These are phyloP conservation scores for Pistacia vera DNA, from an alignment of 345 rosid genomes.

Conservation along the genomic window DNA sequence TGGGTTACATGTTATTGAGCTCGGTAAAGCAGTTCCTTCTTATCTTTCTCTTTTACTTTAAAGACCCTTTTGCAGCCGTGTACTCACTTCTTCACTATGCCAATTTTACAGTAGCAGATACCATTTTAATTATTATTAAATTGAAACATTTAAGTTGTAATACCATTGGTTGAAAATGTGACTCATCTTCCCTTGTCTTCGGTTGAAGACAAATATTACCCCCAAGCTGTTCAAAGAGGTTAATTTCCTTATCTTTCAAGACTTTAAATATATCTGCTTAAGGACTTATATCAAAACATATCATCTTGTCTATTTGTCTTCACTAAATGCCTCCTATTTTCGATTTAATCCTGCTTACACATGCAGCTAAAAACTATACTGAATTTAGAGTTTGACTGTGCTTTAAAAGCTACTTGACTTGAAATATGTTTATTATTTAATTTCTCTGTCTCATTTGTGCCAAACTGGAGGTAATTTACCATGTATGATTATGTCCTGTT, in stretches of 20 bases:
- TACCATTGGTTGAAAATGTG: background rate
- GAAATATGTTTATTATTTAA: too few relatives aligned
- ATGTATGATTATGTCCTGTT: background rate
- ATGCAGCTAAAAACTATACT: background rate
- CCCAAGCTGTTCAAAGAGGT: background rate
- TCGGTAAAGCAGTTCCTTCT: background rate
- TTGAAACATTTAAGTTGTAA: constrained; percentile 4
- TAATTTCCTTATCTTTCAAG: background rate
- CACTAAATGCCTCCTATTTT: too few relatives aligned
- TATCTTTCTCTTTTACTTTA: background rate
- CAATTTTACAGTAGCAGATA: background rate
- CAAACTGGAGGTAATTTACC: background rate
- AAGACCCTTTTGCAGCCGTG: background rate
- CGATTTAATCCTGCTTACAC: background rate
- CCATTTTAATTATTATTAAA: background rate
- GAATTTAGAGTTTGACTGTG: background rate
- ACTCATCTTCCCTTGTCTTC: background rate
- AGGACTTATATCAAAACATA: background rate
- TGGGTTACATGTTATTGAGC: background rate
- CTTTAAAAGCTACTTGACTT: background rate
- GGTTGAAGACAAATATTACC: background rate
- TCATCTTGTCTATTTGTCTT: background rate
- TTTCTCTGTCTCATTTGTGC: background rate
- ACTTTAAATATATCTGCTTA: background rate
- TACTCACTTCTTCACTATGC: background rate